These are phyloP conservation scores for Symmetrospora coprosmae DNA, from an alignment of 768 basidiomycete species.

Conservation along the genomic window DNA sequence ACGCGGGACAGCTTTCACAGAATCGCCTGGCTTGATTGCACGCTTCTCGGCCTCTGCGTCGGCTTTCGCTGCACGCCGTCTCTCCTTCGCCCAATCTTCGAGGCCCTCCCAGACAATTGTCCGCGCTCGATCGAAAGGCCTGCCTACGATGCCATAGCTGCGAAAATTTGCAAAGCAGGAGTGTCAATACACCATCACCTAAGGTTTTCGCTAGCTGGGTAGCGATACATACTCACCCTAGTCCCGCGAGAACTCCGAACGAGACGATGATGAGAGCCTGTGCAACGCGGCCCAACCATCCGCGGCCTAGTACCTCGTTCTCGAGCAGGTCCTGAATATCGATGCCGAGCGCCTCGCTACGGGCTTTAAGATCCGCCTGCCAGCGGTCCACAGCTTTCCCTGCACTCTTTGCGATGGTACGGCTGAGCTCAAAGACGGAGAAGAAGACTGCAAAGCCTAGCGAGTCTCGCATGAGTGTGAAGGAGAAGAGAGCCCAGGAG, in stretches of 20 bases:
- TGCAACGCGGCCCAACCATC: constrained; percentile 11
- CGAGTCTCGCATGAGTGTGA: constrained; percentile 26
- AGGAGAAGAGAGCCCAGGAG: constrained; percentile 25
- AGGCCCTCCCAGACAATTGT: constrained; percentile 17
- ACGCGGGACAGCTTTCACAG: no score
- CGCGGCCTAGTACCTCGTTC: constrained; percentile 1
- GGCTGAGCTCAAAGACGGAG: constrained; percentile 27
- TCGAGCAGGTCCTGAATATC: constrained; percentile 8
- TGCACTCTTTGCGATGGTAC: constrained; percentile 13
- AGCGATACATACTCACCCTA: no score
- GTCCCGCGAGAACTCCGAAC: constrained; percentile 16
- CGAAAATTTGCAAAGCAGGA: no score
- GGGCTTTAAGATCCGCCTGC: constrained; percentile 7
- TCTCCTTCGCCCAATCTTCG: constrained; percentile 13
- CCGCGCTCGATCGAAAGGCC: constrained; percentile 18
- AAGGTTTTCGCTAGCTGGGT: no score
- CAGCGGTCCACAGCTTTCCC: constrained; percentile 21
- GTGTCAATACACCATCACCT: no score
- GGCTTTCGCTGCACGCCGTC: not conserved
- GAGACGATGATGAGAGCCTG: constrained; percentile 18
- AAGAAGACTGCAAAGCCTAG: constrained; percentile 32
- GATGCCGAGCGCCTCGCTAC: not conserved
- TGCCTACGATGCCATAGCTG: constrained; percentile 19
- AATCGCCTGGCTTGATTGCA: no score
- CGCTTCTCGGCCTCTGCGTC: not conserved